A percentile compares a stretch with the other conserved stretches of the same genome.
Evolutionary conservation across 2,329 filamentous ascomycete species (phyloP).

Genomic region (Trichoderma sp.): DNA sequence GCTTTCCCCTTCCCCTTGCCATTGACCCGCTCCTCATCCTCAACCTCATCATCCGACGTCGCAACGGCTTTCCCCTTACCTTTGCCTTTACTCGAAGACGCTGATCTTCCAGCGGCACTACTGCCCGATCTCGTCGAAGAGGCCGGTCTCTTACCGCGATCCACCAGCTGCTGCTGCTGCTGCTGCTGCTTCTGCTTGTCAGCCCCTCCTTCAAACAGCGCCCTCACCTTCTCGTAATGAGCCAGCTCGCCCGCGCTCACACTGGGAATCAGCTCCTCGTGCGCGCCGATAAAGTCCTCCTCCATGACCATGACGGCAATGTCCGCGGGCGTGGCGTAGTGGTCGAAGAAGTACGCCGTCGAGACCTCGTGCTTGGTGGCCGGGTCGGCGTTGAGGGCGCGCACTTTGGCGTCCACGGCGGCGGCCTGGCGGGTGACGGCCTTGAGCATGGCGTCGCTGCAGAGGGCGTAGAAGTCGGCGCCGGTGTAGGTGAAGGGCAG

Average conservation of each 20-base stretch:
- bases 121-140: slow-evolving; percentile 36
- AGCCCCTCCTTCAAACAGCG: slow-evolving; percentile 72
- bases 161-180: slow-evolving; percentile 34
- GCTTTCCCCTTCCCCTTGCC: slow-evolving; percentile 62
- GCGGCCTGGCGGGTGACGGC: slow-evolving; percentile 90
- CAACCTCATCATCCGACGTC: slow-evolving; percentile 41
- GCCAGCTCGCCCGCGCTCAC: slow-evolving; percentile 90
- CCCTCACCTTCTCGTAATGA: slow-evolving; percentile 86
- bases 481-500: slow-evolving; percentile 97
- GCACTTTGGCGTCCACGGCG: slow-evolving; percentile 81
- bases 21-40: slow-evolving; percentile 39
- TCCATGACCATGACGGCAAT: slow-evolving; percentile 86
- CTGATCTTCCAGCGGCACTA: slow-evolving; percentile 42
- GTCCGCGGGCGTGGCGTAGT: slow-evolving; percentile 80
- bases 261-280: slow-evolving; percentile 85
- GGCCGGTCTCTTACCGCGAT: slow-evolving; percentile 10
- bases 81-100: slow-evolving; percentile 42
- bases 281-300: slow-evolving; percentile 81
- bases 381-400: slow-evolving; percentile 61
- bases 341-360: slow-evolving; percentile 95
- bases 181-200: slow-evolving; percentile 40
- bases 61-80: slow-evolving; percentile 44
- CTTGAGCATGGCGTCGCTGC: slow-evolving; percentile 98
- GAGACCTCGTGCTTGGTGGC: slow-evolving; percentile 59
- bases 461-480: slow-evolving; percentile 95